phyloP scores from a whole-genome alignment of 139 green algal species.

The Tetradesmus lagerheimii region DNA sequence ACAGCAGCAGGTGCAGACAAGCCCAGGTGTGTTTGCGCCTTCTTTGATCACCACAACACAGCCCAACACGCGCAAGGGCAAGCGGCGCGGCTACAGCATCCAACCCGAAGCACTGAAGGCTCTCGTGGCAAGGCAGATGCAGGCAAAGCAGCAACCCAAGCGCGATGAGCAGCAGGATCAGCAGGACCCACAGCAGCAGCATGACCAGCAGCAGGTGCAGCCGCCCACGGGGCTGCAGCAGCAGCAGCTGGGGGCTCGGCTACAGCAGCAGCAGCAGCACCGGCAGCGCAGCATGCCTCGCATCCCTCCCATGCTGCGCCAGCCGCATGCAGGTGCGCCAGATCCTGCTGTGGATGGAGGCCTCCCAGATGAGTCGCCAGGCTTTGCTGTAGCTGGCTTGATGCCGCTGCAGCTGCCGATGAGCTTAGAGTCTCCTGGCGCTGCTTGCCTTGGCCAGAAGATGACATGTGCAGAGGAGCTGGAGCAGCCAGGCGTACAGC shows the following conservation, averaged over 20 bases:
- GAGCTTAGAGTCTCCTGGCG: slow-evolving; percentile 2
- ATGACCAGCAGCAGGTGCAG: background rate
- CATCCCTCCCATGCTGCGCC: background rate
- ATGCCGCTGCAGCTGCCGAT: slow-evolving; percentile 14
- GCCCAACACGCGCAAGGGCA: slow-evolving; percentile 12
- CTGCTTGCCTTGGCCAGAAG: background rate
- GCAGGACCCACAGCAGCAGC: slow-evolving; percentile 11
- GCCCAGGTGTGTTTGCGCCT: background rate
- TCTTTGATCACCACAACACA: background rate
- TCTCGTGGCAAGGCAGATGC: slow-evolving; percentile 4
- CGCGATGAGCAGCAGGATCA: slow-evolving; percentile 13
- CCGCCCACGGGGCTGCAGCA: background rate
- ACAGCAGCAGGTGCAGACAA: background rate
- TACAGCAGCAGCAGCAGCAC: slow-evolving; percentile 19
- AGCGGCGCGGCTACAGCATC: slow-evolving; percentile 17
- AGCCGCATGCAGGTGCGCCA: background rate
- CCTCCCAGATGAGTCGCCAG: background rate
- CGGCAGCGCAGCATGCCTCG: background rate
- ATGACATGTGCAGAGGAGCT: background rate
- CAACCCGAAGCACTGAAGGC: slow-evolving; percentile 6
- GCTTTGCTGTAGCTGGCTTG: background rate
- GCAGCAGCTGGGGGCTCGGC: background rate
- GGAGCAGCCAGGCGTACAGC: background rate
- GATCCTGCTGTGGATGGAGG: background rate
- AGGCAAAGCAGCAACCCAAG: slow-evolving; percentile 9